Evolutionary conservation across 306 rosid species (phyloP), one percentile per base, ranked within the genome.

Genomic region (Citrullus colocynthis): DNA sequence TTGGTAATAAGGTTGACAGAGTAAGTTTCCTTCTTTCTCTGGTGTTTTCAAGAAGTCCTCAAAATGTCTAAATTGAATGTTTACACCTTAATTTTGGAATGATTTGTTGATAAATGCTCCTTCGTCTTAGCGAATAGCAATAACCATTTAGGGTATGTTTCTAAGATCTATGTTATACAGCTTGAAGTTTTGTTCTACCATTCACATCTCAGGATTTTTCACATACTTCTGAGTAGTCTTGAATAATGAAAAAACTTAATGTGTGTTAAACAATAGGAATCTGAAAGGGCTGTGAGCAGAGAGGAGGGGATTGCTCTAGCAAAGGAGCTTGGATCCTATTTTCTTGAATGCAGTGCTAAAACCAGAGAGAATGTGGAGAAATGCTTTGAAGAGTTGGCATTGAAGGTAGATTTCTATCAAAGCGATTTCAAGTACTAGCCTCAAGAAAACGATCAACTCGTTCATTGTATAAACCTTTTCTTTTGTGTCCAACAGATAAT

Each of bases 301-400:
- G 97, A 92, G 78, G 99, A 95, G 87, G 99, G 99, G 42, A 77
- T 85, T 32, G 89, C 90, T n/a, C 89, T 95, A 18, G 96, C 97
- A 30, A 78, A 92, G 66, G 93, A 88, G 82, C 89, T 92, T 30
- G 99, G 99, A 76, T 89, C 91, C 36, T 36, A 83, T 87, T 95
- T 95, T 83, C 86, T 85, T 41, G 99, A 95, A 86, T 95, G 99
- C 59, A 95, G 99, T 79, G 99, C 99, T 65, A 95, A 89, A 85
- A 95, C 97, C 37, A 81, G 97, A 85, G 93, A 92, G 79, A 95
- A 95, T 49, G 99, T 92, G 82, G 97, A 88, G 82, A 83, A 72
- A 34, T 92, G 97, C 89, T 95, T 95, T 32, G 85, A 95, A 86
- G 96, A 92, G 76, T 97, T 95, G 83, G 88, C 96, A 45, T 82